Evolutionary conservation across 1,284 basidiomycete species (phyloP).

Genomic region (Boletus smithii): DNA sequence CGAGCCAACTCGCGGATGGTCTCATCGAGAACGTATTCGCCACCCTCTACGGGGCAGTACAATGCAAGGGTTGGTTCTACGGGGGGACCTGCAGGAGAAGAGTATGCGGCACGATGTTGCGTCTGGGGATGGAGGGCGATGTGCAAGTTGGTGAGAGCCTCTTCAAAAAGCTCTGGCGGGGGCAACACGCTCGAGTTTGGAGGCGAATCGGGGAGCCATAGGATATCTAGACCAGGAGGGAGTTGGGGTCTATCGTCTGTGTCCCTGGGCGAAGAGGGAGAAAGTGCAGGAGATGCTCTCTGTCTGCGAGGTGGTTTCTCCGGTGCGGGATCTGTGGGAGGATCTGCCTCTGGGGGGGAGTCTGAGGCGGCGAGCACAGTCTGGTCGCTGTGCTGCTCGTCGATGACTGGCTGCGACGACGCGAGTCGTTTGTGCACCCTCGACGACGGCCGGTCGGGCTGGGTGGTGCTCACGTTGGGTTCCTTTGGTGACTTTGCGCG

Average conservation of each 20-base stretch:
- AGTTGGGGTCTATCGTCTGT: constrained; percentile 42
- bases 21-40: constrained; percentile 70
- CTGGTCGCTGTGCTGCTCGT: constrained; percentile 17
- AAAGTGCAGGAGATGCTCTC: constrained; percentile 25
- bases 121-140: constrained; percentile 76
- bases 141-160: constrained; percentile 67
- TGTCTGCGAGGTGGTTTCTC: constrained; percentile 41
- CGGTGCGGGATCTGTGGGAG: constrained; percentile 28
- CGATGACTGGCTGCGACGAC: constrained; percentile 28
- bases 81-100: constrained; percentile 47
- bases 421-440: constrained; percentile 36
- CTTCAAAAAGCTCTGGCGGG: constrained; percentile 60
- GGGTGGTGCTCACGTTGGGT: constrained; percentile 10
- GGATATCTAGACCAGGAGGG: constrained; percentile 54
- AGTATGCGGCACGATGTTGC: constrained; percentile 67
- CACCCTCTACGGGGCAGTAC: constrained; percentile 86
- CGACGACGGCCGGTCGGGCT: constrained; percentile 24
- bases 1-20: constrained; percentile 75
- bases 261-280: constrained; percentile 34
- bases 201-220: constrained; percentile 54
- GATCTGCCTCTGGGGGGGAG: constrained; percentile 22
- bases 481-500: constrained; percentile 28
- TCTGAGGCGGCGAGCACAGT: constrained; percentile 13
- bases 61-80: constrained; percentile 75
- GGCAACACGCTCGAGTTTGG: constrained; percentile 37